Conservation (phyloP, 495 filamentous ascomycete genomes). For the Penicillium verhagenii region DNA sequence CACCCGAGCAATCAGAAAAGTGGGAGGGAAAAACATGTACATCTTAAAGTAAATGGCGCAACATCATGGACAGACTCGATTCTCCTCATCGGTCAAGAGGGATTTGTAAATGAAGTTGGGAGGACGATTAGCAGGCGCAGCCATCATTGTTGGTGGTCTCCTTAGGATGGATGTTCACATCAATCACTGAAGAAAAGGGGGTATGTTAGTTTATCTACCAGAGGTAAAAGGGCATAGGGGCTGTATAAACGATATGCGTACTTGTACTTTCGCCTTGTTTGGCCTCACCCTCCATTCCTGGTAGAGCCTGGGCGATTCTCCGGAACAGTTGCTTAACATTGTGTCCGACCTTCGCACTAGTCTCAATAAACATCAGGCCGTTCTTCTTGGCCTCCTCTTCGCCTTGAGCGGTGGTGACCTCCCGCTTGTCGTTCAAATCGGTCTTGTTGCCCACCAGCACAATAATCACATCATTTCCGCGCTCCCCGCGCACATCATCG, state of each 20-base stretch:
- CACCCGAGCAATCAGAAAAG: slow-evolving; percentile 21
- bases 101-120: slow-evolving; percentile 8
- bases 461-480: slow-evolving; percentile 97
- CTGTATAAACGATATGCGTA: slow-evolving; percentile 23
- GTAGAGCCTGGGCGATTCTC: slow-evolving; percentile 94
- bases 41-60: slow-evolving; percentile 38
- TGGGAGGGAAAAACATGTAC: slow-evolving; percentile 39
- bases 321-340: slow-evolving; percentile 97
- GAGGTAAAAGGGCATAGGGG: neutral
- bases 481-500: slow-evolving; percentile 93
- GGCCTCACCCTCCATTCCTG: slow-evolving; percentile 91
- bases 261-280: slow-evolving; percentile 64
- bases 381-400: slow-evolving; percentile 99
- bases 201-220: no score
- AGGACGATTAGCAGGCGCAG: slow-evolving; percentile 66
- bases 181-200: slow-evolving; percentile 81
- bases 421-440: slow-evolving; percentile 93
- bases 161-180: slow-evolving; percentile 84
- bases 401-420: slow-evolving; percentile 90
- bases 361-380: slow-evolving; percentile 97
- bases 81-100: slow-evolving; percentile 31
- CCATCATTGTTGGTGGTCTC: slow-evolving; percentile 71
- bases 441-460: slow-evolving; percentile 99
- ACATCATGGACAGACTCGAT: slow-evolving; percentile 43
- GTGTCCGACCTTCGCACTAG: slow-evolving; percentile 94